Percentiles rank a stretch among this genome's conserved stretches.
Evolutionary conservation across 768 basidiomycete genomes (phyloP).

Genomic region (Epithele typhae): DNA sequence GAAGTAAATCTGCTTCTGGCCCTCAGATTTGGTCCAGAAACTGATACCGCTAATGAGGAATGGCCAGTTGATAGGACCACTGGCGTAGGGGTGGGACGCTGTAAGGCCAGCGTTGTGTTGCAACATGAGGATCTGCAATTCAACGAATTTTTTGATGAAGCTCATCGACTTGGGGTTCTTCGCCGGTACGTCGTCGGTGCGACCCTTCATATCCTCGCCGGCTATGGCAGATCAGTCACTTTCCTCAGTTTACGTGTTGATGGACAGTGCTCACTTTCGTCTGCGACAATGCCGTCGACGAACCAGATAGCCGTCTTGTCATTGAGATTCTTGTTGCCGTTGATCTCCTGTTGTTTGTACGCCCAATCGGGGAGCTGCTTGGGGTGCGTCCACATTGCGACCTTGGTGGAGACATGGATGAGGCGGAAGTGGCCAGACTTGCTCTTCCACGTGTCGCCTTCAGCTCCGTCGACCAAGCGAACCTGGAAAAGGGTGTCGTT

Average conservation of each 20-base stretch:
- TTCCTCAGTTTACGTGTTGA: too few species aligned
- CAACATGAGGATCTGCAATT: constrained; percentile 92
- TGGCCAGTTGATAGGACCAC: constrained; percentile 96
- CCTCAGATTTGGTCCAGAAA: constrained; percentile 91
- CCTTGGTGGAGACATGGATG: constrained; percentile 83
- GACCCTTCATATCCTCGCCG: constrained; percentile 51
- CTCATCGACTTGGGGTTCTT: constrained; percentile 79
- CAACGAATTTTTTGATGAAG: constrained; percentile 93
- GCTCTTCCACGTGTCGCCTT: constrained; percentile 86
- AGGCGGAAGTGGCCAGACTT: constrained; percentile 93
- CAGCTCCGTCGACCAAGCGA: constrained; percentile 63
- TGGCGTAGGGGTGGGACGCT: constrained; percentile 96
- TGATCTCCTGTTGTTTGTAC: constrained; percentile 95
- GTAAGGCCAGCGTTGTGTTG: constrained; percentile 99
- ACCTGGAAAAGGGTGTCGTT: constrained; percentile 91
- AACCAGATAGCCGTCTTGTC: constrained; percentile 89
- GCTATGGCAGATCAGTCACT: constrained; percentile 29
- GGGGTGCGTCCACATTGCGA: constrained; percentile 90
- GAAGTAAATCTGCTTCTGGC: constrained; percentile 91
- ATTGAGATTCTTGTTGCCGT: constrained; percentile 88
- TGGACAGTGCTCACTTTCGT: constrained; percentile 54
- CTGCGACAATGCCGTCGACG: constrained; percentile 74
- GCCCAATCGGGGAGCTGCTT: constrained; percentile 93
- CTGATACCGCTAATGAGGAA: constrained; percentile 95
- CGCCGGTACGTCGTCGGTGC: constrained; percentile 43